Conservation (phyloP, 2,329 filamentous ascomycete genomes). For the Scedosporium aurantiacum region DNA sequence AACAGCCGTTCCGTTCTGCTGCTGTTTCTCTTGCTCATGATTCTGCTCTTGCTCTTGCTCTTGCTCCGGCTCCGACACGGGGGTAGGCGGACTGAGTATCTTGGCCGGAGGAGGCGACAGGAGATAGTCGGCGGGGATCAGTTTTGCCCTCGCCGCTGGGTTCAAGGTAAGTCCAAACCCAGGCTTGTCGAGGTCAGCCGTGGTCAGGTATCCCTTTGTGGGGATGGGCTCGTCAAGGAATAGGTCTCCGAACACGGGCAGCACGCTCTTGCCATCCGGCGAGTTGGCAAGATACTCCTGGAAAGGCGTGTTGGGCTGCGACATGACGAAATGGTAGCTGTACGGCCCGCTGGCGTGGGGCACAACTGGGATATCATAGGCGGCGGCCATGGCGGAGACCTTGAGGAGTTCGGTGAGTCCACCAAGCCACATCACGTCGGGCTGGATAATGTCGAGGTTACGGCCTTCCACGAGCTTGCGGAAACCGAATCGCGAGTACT, state of each 20-base stretch:
- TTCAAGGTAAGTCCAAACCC: slow-evolving; percentile 86
- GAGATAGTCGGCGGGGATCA: slow-evolving; percentile 66
- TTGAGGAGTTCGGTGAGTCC: slow-evolving; percentile 87
- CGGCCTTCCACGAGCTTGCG: slow-evolving; percentile 85
- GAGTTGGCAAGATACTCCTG: slow-evolving; percentile 95
- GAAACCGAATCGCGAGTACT: slow-evolving; percentile 91
- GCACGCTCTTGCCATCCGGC: slow-evolving; percentile 76
- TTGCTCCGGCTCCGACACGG: neutral
- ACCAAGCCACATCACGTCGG: slow-evolving; percentile 95
- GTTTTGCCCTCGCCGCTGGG: slow-evolving; percentile 55
- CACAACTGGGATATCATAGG: slow-evolving; percentile 89
- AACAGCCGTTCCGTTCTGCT: slow-evolving; percentile 2
- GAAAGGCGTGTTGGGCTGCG: slow-evolving; percentile 86
- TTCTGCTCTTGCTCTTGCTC: slow-evolving; percentile 1
- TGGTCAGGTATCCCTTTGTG: slow-evolving; percentile 67
- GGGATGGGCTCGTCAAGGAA: slow-evolving; percentile 89
- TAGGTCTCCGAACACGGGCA: slow-evolving; percentile 85
- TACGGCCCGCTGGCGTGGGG: slow-evolving; percentile 92
- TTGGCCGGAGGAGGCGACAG: slow-evolving; percentile 53
- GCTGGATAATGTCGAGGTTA: slow-evolving; percentile 88
- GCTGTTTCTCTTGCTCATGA: slow-evolving; percentile 7
- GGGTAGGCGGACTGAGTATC: slow-evolving; percentile 24
- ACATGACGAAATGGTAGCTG: slow-evolving; percentile 92
- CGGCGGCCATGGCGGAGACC: slow-evolving; percentile 77
- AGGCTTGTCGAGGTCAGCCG: slow-evolving; percentile 72